Evolutionary conservation across 2,329 filamentous ascomycete genomes (phyloP).

Genomic region (Claviceps sp.): DNA sequence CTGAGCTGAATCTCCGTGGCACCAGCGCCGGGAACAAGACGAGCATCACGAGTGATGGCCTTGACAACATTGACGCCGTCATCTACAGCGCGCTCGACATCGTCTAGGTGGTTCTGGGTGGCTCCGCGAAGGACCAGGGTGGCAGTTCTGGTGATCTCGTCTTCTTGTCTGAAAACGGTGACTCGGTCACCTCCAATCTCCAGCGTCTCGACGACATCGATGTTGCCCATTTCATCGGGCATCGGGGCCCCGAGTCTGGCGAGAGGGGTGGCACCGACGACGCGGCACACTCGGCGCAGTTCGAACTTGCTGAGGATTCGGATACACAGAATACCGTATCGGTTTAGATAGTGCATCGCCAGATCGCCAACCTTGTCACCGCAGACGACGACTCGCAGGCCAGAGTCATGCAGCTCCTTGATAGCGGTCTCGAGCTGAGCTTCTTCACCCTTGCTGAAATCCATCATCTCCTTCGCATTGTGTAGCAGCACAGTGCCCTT

Average conservation of each 20-base stretch:
- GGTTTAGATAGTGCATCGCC: constrained; percentile 94
- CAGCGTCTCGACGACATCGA: constrained; percentile 91
- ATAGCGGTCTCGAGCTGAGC: constrained; percentile 76
- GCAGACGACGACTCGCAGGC: constrained; percentile 80
- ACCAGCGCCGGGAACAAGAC: constrained; percentile 85
- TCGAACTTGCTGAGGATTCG: constrained; percentile 98
- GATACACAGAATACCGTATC: constrained; percentile 89
- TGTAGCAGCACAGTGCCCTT: constrained; percentile 95
- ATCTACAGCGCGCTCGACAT: constrained; percentile 91
- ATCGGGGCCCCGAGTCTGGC: constrained; percentile 92
- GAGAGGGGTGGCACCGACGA: constrained; percentile 91
- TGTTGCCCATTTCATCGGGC: constrained; percentile 97
- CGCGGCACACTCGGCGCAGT: constrained; percentile 83
- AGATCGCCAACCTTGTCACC: constrained; percentile 92
- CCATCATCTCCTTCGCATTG: constrained; percentile 96
- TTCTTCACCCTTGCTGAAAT: constrained; percentile 97
- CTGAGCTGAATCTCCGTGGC: constrained; percentile 90
- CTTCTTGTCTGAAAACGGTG: constrained; percentile 95
- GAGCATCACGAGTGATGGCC: constrained; percentile 85
- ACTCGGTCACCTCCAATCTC: constrained; percentile 97
- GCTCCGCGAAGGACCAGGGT: constrained; percentile 90
- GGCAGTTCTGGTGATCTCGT: constrained; percentile 80
- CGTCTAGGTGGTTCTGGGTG: constrained; percentile 95
- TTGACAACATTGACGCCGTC: constrained; percentile 98
- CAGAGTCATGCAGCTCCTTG: constrained; percentile 92